These are phyloP conservation scores for Collybia sp. DNA, from an alignment of 768 basidiomycete species.

Conservation along the genomic window DNA sequence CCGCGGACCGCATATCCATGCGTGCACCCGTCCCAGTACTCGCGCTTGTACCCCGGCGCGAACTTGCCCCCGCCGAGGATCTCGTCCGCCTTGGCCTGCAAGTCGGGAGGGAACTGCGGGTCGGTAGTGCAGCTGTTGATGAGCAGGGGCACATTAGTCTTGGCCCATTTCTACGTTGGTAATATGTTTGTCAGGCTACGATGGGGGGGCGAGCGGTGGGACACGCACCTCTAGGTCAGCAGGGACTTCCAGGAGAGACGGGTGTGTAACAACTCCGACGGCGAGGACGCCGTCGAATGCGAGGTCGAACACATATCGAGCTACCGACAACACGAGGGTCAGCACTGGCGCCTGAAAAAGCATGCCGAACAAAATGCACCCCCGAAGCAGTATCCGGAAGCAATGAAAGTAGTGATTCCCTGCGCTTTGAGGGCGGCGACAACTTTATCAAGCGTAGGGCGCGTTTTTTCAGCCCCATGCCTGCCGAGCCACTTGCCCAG, in stretches of 20 bases:
- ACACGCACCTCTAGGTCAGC: constrained; percentile 18
- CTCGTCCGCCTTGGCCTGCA: constrained; percentile 40
- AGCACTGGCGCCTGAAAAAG: neutral
- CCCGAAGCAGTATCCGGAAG: constrained; percentile 69
- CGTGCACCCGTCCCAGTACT: constrained; percentile 22
- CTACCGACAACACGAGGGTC: too few species aligned
- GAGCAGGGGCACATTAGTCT: constrained; percentile 50
- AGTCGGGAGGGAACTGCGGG: constrained; percentile 40
- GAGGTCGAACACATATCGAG: constrained; percentile 19
- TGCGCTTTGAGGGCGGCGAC: constrained; percentile 50
- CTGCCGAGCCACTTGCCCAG: constrained; percentile 34
- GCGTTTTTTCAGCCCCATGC: constrained; percentile 35
- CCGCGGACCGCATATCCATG: constrained; percentile 42
- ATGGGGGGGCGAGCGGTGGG: neutral
- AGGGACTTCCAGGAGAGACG: constrained; percentile 23
- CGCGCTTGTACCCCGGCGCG: constrained; percentile 43
- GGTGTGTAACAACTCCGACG: constrained; percentile 20
- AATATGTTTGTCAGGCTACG: neutral
- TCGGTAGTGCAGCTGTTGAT: constrained; percentile 64
- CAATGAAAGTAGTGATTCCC: constrained; percentile 55
- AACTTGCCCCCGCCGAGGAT: constrained; percentile 44
- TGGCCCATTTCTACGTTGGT: constrained; percentile 39
- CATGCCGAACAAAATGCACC: constrained; percentile 28
- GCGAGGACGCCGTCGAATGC: constrained; percentile 17
- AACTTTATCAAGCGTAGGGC: constrained; percentile 51